These are phyloP conservation scores for Candida arabinofermentans DNA, from an alignment of 805 yeast genomes.

Conservation along the genomic window DNA sequence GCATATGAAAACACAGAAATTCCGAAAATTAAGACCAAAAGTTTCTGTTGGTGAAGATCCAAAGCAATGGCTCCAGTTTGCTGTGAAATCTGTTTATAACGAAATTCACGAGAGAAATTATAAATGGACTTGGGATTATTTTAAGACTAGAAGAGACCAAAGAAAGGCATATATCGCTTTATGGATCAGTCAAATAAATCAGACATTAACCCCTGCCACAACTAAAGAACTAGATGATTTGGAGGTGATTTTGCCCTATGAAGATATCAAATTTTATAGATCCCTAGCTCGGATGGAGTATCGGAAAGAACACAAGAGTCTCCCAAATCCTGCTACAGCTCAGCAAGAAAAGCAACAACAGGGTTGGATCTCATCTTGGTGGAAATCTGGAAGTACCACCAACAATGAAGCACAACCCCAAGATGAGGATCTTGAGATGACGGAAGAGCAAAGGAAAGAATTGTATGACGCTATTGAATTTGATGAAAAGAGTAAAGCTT, in stretches of 20 bases:
- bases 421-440: conserved; percentile 43
- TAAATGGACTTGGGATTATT: conserved; percentile 86
- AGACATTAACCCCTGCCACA: conserved; percentile 28
- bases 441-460: conserved; percentile 87
- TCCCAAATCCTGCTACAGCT: conserved; percentile 15
- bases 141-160: conserved; percentile 67
- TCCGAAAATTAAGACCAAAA: conserved; percentile 66
- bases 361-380: conserved; percentile 74
- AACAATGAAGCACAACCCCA: conserved; percentile 14
- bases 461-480: conserved; percentile 91
- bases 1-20: conserved; percentile 71
- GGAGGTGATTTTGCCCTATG: conserved; percentile 60
- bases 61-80: conserved; percentile 74
- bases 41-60: conserved; percentile 58
- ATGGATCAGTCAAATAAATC: conserved; percentile 60
- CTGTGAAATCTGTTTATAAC: conserved; percentile 67
- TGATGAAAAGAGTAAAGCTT: conserved; percentile 55
- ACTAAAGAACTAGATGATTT: conserved; percentile 42
- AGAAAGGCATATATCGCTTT: conserved; percentile 61
- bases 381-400: conserved; percentile 35
- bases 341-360: conserved; percentile 6
- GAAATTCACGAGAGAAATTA: conserved; percentile 80
- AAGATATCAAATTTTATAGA: conserved; percentile 82
- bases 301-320: conserved; percentile 43
- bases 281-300: conserved; percentile 68